Base-by-base conservation (phyloP, 805 yeast genomes). In the Kluyveromyces dobzhanskii region DNA sequence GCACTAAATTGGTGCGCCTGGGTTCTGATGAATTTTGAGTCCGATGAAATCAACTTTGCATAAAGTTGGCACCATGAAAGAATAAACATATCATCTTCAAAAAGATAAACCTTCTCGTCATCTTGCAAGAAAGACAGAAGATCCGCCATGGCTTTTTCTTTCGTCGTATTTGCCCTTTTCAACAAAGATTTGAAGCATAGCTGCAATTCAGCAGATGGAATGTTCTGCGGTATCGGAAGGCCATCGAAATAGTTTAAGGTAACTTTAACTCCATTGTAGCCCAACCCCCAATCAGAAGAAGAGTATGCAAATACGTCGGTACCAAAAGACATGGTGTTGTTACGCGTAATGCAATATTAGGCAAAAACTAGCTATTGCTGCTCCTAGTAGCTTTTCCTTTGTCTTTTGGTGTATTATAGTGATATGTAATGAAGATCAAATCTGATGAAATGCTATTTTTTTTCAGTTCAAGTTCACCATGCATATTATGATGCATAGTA, bases 111-210 rank as follows among this genome's bases (percentile, higher is more conserved):
- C 21, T 46, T 55, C 42, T 11, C 50, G 4, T 34, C 44, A 14
- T 47, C 35, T 4, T 51, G 54, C 3, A 73, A 44, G 23, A 61
- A 51, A 3, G 57, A 50, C 3, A 67, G 49, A 23, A 81, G 54
- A 30, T 83, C 94, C 4, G 47, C 54, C 18, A 86, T 64, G 1
- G 92, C 86, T 54, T 80, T 84, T 49, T 85, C 95, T 53, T 79
- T 83, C 0, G 97, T 90, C n/a, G 76, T 78, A 5, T 80, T 72
- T 51, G 87, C 95, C 53, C 82, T 75, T 59, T 87, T 88, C 56
- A 81, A 56, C 36, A 88, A 59, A 8, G 83, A 75, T 54, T 83
- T 87, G 66, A 87, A 81, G n/a, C 78, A 65, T 9, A 87, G 64
- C 31, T 73, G 71, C 40, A 82, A 34, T 14, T 56, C 55, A 30